These are phyloP conservation scores for Gnaphalium uliginosum DNA, from an alignment of 129 eudicot genomes.

Conservation along the genomic window DNA sequence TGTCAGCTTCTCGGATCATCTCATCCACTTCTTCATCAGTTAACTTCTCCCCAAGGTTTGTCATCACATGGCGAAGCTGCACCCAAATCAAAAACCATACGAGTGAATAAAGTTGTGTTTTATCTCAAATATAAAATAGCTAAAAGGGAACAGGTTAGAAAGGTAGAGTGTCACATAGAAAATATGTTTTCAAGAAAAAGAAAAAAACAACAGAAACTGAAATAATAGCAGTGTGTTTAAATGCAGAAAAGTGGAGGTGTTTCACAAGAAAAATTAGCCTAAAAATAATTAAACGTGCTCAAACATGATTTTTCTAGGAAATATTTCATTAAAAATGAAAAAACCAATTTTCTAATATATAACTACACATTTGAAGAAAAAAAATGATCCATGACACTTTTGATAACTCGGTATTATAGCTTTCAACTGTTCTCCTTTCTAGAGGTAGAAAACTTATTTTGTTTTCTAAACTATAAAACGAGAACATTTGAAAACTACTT, in stretches of 20 bases:
- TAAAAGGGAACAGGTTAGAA: neutral
- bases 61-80: conserved; percentile 54
- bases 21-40: conserved; percentile 58
- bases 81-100: neutral
- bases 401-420: neutral
- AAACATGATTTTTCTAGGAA: no score
- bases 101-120: neutral
- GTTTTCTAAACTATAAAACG: neutral
- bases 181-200: neutral
- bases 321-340: neutral
- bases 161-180: neutral
- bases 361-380: neutral
- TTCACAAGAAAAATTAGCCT: no score
- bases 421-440: neutral
- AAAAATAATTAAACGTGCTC: no score
- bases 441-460: neutral
- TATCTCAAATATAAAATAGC: neutral
- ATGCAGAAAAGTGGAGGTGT: no score
- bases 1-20: conserved; percentile 52
- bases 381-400: no score
- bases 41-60: conserved; percentile 55
- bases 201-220: neutral
- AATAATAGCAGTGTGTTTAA: no score
- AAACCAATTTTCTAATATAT: neutral
- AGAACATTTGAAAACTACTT: neutral